Base-by-base conservation (phyloP, 1,284 basidiomycete species). In the Cryptococcus floricola region DNA sequence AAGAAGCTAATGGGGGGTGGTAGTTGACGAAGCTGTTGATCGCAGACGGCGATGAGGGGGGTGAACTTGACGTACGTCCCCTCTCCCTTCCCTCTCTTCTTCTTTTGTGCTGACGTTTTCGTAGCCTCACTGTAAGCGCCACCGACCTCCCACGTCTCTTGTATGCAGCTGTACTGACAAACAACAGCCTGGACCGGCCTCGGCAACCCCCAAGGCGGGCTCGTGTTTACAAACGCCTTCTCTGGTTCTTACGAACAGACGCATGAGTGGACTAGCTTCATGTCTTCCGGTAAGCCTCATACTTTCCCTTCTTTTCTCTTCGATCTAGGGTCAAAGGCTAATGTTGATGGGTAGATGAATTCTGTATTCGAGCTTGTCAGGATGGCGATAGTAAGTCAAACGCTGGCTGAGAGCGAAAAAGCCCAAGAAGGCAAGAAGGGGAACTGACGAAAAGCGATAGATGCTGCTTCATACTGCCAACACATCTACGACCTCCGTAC, bases 341-440 rank as follows among this genome's bases (percentile, higher is more conserved):
- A 50, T 28, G 13, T 37, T 45, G 19, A 49, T 23, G 51, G 39
- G 39, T 54, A 53, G 74, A 77, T 43, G 71, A 82, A 61, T 90
- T 89, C 77, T 89, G 87, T 74, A 82, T 91, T 78, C 81, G 87
- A 56, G 87, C 82, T 6, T 90, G 88, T 73, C 83, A 81, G 41
- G 67, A 71, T 44, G 85, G 83, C 16, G 78, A 81, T 2, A 76
- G 56, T 57, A 48, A 53, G 52, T 58, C 23, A 34, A 23, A 13
- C 34, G 39, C 34, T 27, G 50, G 5, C 12, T 10, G 1, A 39
- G 4, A 5, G 16, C 34, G 42, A 0, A 4, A 23, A 23, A 23
- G 23, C 23, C 23, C 23, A 23, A 23, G 23, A 23, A 23, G 23
- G 23, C 23, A 3, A 23, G 6, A 5, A 8, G 41, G 43, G 5